Percentiles rank a stretch among this genome's conserved stretches.
phyloP scores from a whole-genome alignment of 148 eudicot genomes.

The Vaccinium darrowii region DNA sequence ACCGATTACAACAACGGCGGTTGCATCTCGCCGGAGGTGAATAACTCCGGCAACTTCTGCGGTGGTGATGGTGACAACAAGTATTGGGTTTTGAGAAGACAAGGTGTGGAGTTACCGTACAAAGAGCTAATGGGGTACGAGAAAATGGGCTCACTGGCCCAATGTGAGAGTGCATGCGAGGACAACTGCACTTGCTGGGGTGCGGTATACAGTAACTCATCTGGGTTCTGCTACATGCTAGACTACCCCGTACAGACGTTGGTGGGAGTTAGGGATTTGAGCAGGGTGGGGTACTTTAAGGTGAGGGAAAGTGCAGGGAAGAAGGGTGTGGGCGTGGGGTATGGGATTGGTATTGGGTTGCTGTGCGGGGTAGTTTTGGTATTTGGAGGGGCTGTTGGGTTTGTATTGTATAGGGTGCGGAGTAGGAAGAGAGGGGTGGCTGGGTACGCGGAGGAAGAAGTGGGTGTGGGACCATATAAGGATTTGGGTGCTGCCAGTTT shows the following conservation, averaged over 20 bases:
- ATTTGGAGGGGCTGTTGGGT: conserved; percentile 39
- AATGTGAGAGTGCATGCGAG: conserved; percentile 63
- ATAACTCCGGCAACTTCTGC: conserved; percentile 44
- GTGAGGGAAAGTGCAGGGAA: conserved; percentile 54
- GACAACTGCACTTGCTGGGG: conserved; percentile 87
- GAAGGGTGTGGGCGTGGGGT: conserved; percentile 24
- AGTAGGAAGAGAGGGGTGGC: conserved; percentile 44
- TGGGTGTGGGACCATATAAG: conserved; percentile 65
- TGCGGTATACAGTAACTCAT: conserved; percentile 69
- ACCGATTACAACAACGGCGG: conserved; percentile 37
- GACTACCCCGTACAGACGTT: conserved; percentile 78
- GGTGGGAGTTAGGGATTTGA: conserved; percentile 59
- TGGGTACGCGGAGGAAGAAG: conserved; percentile 47
- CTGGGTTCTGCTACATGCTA: conserved; percentile 75
- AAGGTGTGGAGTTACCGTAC: conserved; percentile 60
- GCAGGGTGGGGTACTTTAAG: conserved; percentile 82
- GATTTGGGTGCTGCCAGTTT: conserved; percentile 62
- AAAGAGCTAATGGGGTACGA: conserved; percentile 61
- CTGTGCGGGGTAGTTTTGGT: conserved; percentile 52
- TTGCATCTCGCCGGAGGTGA: conserved; percentile 35
- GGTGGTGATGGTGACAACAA: neutral
- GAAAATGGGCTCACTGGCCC: conserved; percentile 37
- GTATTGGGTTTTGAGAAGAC: conserved; percentile 32
- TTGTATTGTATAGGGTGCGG: conserved; percentile 37
- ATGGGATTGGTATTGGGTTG: conserved; percentile 51